Evolutionary conservation across 2,329 filamentous ascomycete genomes (phyloP).

Genomic region (Dactylellina sp.): DNA sequence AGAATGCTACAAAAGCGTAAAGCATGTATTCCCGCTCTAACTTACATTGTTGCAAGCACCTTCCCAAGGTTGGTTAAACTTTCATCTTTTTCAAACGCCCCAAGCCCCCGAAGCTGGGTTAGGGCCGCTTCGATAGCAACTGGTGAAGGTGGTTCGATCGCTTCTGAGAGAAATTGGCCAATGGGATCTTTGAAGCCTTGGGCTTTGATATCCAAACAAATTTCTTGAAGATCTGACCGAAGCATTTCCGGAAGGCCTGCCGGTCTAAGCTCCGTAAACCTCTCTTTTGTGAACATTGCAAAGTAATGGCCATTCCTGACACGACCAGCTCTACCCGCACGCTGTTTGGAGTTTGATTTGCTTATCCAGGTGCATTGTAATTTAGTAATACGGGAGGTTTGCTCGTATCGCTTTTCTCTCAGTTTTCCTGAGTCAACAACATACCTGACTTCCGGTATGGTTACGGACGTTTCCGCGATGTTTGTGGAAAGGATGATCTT

Average conservation of each 20-base stretch:
- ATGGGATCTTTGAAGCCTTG: conserved; percentile 64
- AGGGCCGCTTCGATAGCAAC: conserved; percentile 64
- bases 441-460: conserved; percentile 68
- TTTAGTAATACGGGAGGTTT: conserved; percentile 63
- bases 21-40: neutral
- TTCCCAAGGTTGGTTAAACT: conserved; percentile 66
- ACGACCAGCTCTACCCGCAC: conserved; percentile 68
- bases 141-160: conserved; percentile 66
- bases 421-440: conserved; percentile 67
- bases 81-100: conserved; percentile 65
- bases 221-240: conserved; percentile 65
- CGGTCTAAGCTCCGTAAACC: conserved; percentile 60
- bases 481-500: conserved; percentile 68
- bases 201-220: conserved; percentile 65
- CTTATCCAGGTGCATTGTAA: conserved; percentile 66
- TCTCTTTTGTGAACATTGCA: conserved; percentile 64
- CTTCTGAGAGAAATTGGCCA: conserved; percentile 64
- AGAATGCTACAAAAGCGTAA: conserved; percentile 1
- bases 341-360: conserved; percentile 66
- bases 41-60: conserved; percentile 63
- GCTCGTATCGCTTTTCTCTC: conserved; percentile 64
- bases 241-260: conserved; percentile 64
- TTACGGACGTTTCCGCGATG: conserved; percentile 68
- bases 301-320: conserved; percentile 68
- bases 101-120: conserved; percentile 63